These are phyloP conservation scores for Hibiscus tridactylites DNA, from an alignment of 345 rosid genomes.

Conservation along the genomic window DNA sequence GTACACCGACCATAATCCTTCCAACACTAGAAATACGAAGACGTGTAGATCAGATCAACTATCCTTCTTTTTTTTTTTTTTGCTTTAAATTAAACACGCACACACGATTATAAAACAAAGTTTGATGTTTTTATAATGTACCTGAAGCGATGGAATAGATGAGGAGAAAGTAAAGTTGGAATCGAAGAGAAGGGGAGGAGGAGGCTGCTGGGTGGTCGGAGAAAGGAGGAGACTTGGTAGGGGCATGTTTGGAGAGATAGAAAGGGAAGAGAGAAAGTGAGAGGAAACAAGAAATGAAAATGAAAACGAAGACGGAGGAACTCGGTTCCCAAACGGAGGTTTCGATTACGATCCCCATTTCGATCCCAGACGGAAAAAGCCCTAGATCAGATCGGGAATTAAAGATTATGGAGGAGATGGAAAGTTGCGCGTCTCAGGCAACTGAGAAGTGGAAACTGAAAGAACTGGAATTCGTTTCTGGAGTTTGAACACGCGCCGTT, in stretches of 20 bases:
- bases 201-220: constrained; percentile 44
- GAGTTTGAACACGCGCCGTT: neutral
- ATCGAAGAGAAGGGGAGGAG: constrained; percentile 29
- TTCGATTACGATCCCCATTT: constrained; percentile 68
- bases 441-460: neutral
- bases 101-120: neutral
- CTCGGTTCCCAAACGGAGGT: constrained; percentile 65
- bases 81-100: neutral
- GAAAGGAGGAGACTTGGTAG: constrained; percentile 24
- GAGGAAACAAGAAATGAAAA: constrained; percentile 45
- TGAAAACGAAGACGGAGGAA: constrained; percentile 43
- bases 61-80: neutral
- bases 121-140: neutral
- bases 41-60: neutral
- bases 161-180: constrained; percentile 60
- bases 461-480: neutral
- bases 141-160: constrained; percentile 77
- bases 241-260: constrained; percentile 25
- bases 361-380: constrained; percentile 6
- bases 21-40: constrained; percentile 39
- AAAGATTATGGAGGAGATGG: neutral
- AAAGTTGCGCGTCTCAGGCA: neutral
- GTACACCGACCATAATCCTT: constrained; percentile 69
- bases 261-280: constrained; percentile 48
- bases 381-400: constrained; percentile 8